A percentile compares a stretch with the other conserved stretches of the same genome.
Evolutionary conservation across 164 flowering plant genomes (phyloP).

Genomic region (Buxus sempervirens): DNA sequence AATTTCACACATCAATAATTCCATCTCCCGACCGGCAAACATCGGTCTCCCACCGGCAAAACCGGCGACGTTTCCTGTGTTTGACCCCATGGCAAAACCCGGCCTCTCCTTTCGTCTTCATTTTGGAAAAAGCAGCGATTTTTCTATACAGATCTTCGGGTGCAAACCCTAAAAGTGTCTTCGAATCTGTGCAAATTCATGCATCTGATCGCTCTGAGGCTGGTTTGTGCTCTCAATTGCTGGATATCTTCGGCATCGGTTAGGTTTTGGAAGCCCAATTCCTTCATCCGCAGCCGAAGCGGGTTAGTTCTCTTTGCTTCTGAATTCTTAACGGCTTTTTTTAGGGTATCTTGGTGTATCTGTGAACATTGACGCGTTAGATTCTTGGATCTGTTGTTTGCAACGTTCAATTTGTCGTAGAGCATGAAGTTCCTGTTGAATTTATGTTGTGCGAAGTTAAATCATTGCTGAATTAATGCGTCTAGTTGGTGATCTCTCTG

Average conservation of each 20-base stretch:
- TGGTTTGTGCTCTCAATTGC: not conserved
- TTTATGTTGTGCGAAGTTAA: not conserved
- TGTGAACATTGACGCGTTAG: not conserved
- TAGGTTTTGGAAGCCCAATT: conserved; percentile 4
- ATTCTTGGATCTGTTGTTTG: conserved; percentile 5
- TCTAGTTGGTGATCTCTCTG: not conserved
- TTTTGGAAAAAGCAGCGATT: conserved; percentile 2
- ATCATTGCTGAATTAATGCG: not conserved
- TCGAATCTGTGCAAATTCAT: not conserved
- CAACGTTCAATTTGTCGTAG: not conserved
- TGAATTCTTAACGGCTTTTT: not conserved
- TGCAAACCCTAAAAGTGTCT: conserved; percentile 16
- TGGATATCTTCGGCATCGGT: conserved; percentile 13
- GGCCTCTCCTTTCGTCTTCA: conserved; percentile 2
- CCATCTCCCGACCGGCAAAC: conserved; percentile 19
- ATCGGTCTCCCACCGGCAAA: conserved; percentile 23
- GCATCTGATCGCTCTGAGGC: not conserved
- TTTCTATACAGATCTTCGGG: conserved; percentile 4
- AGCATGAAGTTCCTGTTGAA: not conserved
- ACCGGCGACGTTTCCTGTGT: conserved; percentile 24
- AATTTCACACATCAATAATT: not conserved
- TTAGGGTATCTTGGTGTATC: not conserved
- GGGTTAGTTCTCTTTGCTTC: conserved; percentile 16
- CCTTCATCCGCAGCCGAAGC: not conserved
- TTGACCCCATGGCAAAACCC: not conserved